Conservation (phyloP, 768 basidiomycete species). For the Tricholoma furcatifolium region DNA sequence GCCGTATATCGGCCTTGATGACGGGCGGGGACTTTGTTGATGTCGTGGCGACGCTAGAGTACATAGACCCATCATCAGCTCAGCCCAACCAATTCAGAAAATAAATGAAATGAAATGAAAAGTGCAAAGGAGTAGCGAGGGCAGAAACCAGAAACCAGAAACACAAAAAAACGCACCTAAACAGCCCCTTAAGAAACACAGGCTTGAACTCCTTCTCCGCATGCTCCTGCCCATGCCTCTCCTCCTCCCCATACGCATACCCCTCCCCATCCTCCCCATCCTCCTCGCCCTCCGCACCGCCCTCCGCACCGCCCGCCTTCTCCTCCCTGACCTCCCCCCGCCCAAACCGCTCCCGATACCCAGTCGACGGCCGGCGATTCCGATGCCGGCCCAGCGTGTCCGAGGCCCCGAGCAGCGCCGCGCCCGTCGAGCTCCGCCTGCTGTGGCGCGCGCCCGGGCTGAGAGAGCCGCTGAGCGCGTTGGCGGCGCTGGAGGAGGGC, state of each 20-base stretch:
- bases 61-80: constrained; percentile 1
- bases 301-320: constrained; percentile 44
- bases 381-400: constrained; percentile 63
- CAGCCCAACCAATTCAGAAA: no score
- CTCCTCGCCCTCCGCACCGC: constrained; percentile 24
- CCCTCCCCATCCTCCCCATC: constrained; percentile 22
- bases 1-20: constrained; percentile 82
- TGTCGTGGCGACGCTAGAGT: constrained; percentile 84
- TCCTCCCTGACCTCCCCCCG: constrained; percentile 47
- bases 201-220: constrained; percentile 85
- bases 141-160: no score
- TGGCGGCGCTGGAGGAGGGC: no score
- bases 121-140: no score
- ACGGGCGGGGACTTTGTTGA: constrained; percentile 81
- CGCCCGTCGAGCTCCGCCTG: constrained; percentile 75
- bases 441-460: constrained; percentile 47
- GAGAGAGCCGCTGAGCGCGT: no score
- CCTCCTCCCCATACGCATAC: no score
- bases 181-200: constrained; percentile 92
- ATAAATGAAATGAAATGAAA: no score
- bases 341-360: constrained; percentile 50
- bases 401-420: constrained; percentile 47
- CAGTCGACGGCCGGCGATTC: constrained; percentile 58
- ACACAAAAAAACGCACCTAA: constrained; percentile 63
- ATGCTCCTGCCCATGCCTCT: constrained; percentile 30